Base-by-base conservation (phyloP, 2,329 filamentous ascomycete species). In the Botryotinia convoluta region DNA sequence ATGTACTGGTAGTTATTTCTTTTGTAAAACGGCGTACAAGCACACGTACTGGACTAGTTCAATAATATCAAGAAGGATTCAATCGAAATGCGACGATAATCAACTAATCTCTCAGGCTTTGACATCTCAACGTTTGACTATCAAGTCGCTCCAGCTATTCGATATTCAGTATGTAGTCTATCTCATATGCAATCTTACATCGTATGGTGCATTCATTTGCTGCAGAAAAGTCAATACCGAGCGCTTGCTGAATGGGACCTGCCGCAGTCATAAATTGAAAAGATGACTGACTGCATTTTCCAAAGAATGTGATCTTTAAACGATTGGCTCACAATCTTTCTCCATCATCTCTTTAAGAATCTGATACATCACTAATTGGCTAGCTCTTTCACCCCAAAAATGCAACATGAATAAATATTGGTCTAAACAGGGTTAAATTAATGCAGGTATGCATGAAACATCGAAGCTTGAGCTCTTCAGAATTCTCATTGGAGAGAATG, bases 371-470 rank as follows among this genome's bases (percentile, higher is more conserved):
- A 26, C 60, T 62, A 62, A 39, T 62, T 62, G 60, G 60, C 35
- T 42, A 39, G 60, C 45, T 44, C 61, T 37, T 37, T 35, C 63
- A 39, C 63, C 35, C 45, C 32, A 51, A 51, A 35, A 67, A 67
- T 67, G 44, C 63, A 54, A 20, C 10, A 39, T 39, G 45, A 54
- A 54, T 54, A 29, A 68, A 51, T 54, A 32, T 37, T 69, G 18
- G n/a, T 59, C 48, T 69, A 69, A 42, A 26, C 65, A 69, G 35
- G 65, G 65, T 57, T 57, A 22, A 42, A 57, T 69, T 32, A 69
- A 69, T 69, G 65, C 48, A 69, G 65, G 65, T 69, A 57, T 69
- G 59, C 42, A 64, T 65, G 69, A 71, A 71, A 71, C 69, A 65
- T 54, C 44, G 60, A 51, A 69, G 65, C 65, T 69, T 69, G 26